A percentile compares a stretch with the other conserved stretches of the same genome.
These are phyloP conservation scores for Colletotrichum scovillei DNA, from an alignment of 2,329 filamentous ascomycete genomes.

Conservation along the genomic window DNA sequence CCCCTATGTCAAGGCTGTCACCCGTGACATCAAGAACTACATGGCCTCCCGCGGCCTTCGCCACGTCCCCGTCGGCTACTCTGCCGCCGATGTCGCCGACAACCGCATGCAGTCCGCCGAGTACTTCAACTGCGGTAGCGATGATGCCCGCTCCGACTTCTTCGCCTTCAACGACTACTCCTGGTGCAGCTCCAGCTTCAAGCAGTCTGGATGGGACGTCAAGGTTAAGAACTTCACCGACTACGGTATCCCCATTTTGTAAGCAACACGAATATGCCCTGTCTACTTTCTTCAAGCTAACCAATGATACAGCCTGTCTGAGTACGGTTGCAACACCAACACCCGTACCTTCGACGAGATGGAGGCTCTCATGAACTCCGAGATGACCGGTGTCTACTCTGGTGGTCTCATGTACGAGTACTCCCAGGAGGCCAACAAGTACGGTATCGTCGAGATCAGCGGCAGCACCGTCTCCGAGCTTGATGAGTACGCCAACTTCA, in stretches of 20 bases:
- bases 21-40: constrained; percentile 81
- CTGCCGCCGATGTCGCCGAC: constrained; percentile 81
- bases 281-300: constrained; percentile 15
- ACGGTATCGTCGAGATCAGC: constrained; percentile 79
- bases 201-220: constrained; percentile 81
- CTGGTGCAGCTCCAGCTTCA: constrained; percentile 81
- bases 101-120: constrained; percentile 89
- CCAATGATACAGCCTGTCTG: constrained; percentile 72
- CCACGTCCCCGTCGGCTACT: constrained; percentile 79
- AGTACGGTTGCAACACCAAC: constrained; percentile 91
- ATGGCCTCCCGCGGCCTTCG: constrained; percentile 72
- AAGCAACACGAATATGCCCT: constrained; percentile 46
- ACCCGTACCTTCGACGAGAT: constrained; percentile 86
- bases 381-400: constrained; percentile 94
- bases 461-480: constrained; percentile 66
- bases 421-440: constrained; percentile 81
- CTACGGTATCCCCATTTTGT: constrained; percentile 90
- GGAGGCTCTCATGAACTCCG: constrained; percentile 77
- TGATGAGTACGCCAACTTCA: constrained; percentile 70
- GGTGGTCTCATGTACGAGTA: constrained; percentile 98
- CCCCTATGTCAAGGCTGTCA: constrained; percentile 82
- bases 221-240: constrained; percentile 90
- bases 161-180: constrained; percentile 93
- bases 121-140: constrained; percentile 94
- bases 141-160: constrained; percentile 87